These are phyloP conservation scores for Epicoccum nigrum DNA, from an alignment of 2,329 filamentous ascomycete genomes.

Conservation along the genomic window DNA sequence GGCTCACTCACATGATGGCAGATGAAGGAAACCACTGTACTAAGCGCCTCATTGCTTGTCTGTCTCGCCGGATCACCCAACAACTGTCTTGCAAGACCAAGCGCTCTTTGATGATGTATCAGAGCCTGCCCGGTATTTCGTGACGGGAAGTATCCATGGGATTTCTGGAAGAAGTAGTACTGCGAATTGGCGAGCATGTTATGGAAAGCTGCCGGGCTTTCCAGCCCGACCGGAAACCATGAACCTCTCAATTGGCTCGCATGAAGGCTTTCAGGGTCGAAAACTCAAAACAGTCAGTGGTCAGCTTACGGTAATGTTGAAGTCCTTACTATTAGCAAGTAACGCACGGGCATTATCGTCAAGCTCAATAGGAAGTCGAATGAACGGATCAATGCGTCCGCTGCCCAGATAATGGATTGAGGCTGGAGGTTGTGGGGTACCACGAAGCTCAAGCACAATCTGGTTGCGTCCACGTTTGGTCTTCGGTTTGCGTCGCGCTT, in stretches of 20 bases:
- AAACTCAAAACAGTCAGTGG: conserved; percentile 32
- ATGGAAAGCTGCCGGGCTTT: conserved; percentile 28
- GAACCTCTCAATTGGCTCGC: conserved; percentile 30
- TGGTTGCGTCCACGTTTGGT: conserved; percentile 34
- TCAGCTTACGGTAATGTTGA: not conserved
- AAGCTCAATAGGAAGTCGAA: conserved; percentile 33
- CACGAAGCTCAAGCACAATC: conserved; percentile 35
- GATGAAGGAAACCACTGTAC: conserved; percentile 32
- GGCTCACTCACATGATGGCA: conserved; percentile 32
- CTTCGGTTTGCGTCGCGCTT: conserved; percentile 34
- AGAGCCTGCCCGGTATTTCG: conserved; percentile 31
- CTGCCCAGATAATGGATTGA: conserved; percentile 29
- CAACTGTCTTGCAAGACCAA: conserved; percentile 25
- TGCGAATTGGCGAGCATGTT: conserved; percentile 38
- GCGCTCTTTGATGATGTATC: conserved; percentile 29
- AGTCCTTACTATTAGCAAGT: conserved; percentile 33
- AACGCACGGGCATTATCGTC: conserved; percentile 30
- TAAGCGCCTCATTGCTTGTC: conserved; percentile 29
- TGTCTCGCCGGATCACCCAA: conserved; percentile 31
- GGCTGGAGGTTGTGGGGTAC: conserved; percentile 13
- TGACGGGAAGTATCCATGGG: conserved; percentile 26
- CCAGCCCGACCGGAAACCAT: conserved; percentile 38
- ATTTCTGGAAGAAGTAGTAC: conserved; percentile 31
- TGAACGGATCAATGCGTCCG: conserved; percentile 34
- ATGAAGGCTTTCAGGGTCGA: conserved; percentile 28